Evolutionary conservation across 2,329 filamentous ascomycete species (phyloP).

Genomic region (Colletotrichum sp.): DNA sequence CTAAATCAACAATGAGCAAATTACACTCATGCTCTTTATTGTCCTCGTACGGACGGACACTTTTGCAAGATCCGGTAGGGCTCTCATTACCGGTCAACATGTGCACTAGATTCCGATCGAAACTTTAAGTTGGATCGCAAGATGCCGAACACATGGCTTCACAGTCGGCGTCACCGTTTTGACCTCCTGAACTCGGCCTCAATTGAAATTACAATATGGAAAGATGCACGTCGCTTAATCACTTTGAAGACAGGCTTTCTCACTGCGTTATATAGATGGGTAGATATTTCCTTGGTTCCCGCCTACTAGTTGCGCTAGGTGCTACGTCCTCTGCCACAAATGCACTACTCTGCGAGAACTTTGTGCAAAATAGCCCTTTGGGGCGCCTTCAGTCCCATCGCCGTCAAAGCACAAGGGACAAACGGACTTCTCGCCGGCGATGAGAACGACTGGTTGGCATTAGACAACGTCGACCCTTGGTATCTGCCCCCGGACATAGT

Average conservation of each 20-base stretch:
- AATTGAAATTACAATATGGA: background rate
- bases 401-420: background rate
- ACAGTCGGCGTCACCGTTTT: background rate
- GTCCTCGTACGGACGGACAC: background rate
- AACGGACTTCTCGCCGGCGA: background rate
- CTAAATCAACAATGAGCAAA: background rate
- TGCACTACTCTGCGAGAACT: background rate
- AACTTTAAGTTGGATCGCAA: background rate
- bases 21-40: background rate
- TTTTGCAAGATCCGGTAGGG: background rate
- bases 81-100: background rate
- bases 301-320: background rate
- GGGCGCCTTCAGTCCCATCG: background rate
- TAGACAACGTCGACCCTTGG: background rate
- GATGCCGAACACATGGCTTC: background rate
- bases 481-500: background rate
- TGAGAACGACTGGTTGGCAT: background rate
- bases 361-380: background rate
- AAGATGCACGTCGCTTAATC: accelerated
- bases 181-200: background rate
- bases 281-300: accelerated
- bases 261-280: background rate
- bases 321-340: background rate
- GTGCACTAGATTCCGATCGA: background rate
- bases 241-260: accelerated